Base-by-base conservation (phyloP, 2,329 filamentous ascomycete genomes). In the Aspergillus transmontanensis region DNA sequence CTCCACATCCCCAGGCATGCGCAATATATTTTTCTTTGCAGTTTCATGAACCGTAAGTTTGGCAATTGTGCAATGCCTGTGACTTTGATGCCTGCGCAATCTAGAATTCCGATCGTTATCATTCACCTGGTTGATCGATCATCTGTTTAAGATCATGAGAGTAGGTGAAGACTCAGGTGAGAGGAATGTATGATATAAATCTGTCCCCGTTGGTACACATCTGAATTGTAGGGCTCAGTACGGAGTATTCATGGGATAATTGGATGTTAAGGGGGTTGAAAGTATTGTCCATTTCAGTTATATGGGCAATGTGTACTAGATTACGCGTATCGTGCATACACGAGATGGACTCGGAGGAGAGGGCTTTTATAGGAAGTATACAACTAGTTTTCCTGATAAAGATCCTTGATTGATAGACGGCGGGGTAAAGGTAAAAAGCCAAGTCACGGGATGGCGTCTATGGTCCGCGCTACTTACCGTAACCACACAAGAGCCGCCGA, bases 401-500 rank as follows among this genome's bases (percentile, higher is more conserved):
- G 21, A 26, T 14, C 21, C n/a, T 36, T 41, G 45, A 32, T 39
- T 54, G 58, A 43, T 30, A 32, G 59, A 62, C 63, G 60, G 69
- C 66, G 68, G 67, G 67, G 68, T 60, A 64, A 28, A 53, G 19
- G 19, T n/a, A 19, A 28, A 9, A 43, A 16, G 30, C 46, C 58
- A 46, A 34, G 64, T 71, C 69, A 70, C 68, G 67, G 59, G 68
- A 68, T 51, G 26, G 45, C 69, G 23, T 19, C 23, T 56, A 19
- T 75, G 73, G 74, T 72, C 61, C 19, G 39, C 62, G n/a, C 57
- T 59, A 58, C 59, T 58, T 63, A 30, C 73, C 74, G 74, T 66
- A 69, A 73, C 64, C 55, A 57, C 61, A 68, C 64, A 59, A 60
- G 64, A 43, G 58, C 45, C 56, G 63, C 66, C 66, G 65, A 73